Evolutionary conservation across 208 protist species (phyloP).

Genomic region (Angomonas deanei): DNA sequence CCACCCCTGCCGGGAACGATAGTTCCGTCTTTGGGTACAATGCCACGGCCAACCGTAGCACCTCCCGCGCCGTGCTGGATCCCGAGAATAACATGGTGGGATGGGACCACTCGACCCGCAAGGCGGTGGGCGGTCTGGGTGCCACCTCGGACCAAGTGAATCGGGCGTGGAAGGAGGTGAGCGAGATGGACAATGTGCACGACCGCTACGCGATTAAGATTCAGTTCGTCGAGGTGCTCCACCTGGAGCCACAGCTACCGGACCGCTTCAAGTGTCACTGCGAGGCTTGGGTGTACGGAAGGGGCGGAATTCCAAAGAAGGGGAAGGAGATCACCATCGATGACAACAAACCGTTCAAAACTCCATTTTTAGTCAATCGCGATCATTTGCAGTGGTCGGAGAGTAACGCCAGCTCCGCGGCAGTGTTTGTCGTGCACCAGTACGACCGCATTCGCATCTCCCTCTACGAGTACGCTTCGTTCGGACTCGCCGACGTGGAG

Average conservation of each 20-base stretch:
- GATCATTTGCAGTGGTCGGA: slow-evolving; percentile 43
- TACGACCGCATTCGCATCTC: slow-evolving; percentile 69
- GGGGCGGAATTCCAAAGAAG: slow-evolving; percentile 6
- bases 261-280: slow-evolving; percentile 65
- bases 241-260: slow-evolving; percentile 49
- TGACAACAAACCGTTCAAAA: slow-evolving; percentile 41
- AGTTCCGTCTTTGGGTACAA: background rate
- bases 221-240: slow-evolving; percentile 53
- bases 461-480: slow-evolving; percentile 59
- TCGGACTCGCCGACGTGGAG: slow-evolving; percentile 59
- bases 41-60: slow-evolving; percentile 4
- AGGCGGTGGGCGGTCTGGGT: slow-evolving; percentile 5
- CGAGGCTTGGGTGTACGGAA: slow-evolving; percentile 62
- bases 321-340: slow-evolving; percentile 16
- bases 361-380: slow-evolving; percentile 41
- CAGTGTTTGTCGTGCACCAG: slow-evolving; percentile 55
- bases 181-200: slow-evolving; percentile 5
- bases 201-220: slow-evolving; percentile 44
- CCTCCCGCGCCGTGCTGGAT: slow-evolving; percentile 14
- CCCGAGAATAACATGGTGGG: slow-evolving; percentile 32
- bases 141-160: background rate
- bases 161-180: background rate
- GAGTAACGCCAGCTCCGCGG: slow-evolving; percentile 16
- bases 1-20: background rate
- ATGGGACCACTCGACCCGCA: slow-evolving; percentile 16